Base-by-base conservation (phyloP, 257 asterid species). In the Plantago elongata region DNA sequence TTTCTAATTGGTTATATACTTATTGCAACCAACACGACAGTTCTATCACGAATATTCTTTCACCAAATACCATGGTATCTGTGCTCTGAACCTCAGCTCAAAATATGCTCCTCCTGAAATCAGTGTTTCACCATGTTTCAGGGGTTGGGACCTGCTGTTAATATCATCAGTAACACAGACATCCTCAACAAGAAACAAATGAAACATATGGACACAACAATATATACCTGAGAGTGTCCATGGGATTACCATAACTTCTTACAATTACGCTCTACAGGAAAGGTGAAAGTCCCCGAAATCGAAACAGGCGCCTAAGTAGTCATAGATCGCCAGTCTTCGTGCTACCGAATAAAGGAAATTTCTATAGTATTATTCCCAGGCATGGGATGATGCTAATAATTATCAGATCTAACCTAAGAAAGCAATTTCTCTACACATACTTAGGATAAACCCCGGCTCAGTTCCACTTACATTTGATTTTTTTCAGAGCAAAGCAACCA, bases 21-120 rank as follows among this genome's bases (percentile, higher is more conserved):
- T 51, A 75, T 75, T 40, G 84, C 79, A 64, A 79, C 77, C 79
- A 77, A 79, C 50, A 75, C 77, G 11, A 72, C 64, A 13, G 78
- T 79, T 67, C 47, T 67, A 55, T 66, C 56, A 0, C 77, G 70
- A 17, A 79, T 64, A 51, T 79, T 79, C 63, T 76, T 73, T 67
- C 70, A 79, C 79, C 81, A 70, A 60, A 79, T 77, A 43, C 80
- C 78, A 43, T 72, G 46, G 64, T 74, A 71, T 48, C 76, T 66
- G 16, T 45, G n/a, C 30, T 15, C 54, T 37, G 76, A 68, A 69
- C 7, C 81, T 77, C 11, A 72, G 68, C 61, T 72, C 74, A 51
- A 79, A 79, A 51, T 45, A 69, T 37, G 76, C 72, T 66, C 69
- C 82, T 10, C 51, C 49, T 9, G 76, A 81, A 30, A 73, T 63